Conservation (phyloP, 139 green algal species). For the Coelastrella sp. region DNA sequence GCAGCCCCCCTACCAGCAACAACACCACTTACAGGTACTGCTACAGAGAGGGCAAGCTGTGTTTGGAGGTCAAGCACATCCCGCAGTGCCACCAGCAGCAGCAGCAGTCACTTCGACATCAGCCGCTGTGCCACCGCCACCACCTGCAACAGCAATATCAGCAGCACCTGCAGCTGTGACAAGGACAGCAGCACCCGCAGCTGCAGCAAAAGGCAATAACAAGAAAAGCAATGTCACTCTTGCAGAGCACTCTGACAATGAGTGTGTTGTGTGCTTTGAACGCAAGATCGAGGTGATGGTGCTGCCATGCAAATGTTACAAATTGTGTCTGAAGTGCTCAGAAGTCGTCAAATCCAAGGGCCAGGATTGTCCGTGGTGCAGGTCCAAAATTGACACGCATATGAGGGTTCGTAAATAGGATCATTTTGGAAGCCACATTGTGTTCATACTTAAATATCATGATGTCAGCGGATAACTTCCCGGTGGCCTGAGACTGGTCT, state of each 20-base stretch:
- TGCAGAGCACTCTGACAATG: constrained; percentile 28
- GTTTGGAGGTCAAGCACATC: too few relatives aligned
- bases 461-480: too few relatives aligned
- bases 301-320: constrained; percentile 43
- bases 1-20: too few relatives aligned
- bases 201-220: constrained; percentile 5
- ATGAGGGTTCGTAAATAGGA: constrained; percentile 19
- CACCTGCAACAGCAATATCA: too few relatives aligned
- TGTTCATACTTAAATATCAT: too few relatives aligned
- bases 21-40: too few relatives aligned
- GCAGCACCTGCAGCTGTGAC: background rate
- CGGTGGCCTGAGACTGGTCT: too few relatives aligned
- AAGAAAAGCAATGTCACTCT: too few relatives aligned
- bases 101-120: background rate
- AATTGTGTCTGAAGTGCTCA: constrained; percentile 28
- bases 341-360: constrained; percentile 6
- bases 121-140: too few relatives aligned
- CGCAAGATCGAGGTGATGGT: constrained; percentile 35
- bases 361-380: constrained; percentile 13
- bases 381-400: background rate
- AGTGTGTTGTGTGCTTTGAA: constrained; percentile 49
- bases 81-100: background rate
- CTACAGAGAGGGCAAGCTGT: too few relatives aligned
- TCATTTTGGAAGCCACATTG: background rate
- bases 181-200: background rate